Conservation (phyloP, 345 rosid genomes). For the Pugionium dolabratum region DNA sequence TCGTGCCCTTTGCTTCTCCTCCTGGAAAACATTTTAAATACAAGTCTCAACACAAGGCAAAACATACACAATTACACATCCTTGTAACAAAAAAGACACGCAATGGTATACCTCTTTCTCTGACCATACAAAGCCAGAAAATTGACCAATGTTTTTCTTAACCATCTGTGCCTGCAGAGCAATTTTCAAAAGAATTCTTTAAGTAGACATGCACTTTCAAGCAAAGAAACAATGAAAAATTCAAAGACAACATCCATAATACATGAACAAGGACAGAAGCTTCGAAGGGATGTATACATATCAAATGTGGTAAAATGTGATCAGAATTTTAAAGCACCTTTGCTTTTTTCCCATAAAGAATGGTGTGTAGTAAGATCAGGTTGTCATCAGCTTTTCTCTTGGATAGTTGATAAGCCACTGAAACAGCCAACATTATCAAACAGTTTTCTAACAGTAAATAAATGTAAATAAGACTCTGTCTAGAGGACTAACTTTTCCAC, state of each 20-base stretch:
- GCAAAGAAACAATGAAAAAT: background rate
- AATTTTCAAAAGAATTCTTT: constrained; percentile 18
- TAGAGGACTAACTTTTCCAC: background rate
- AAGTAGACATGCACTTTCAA: constrained; percentile 3
- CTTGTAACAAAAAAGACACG: constrained; percentile 11
- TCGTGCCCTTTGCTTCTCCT: constrained; percentile 78
- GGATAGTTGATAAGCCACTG: constrained; percentile 97
- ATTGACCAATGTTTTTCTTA: constrained; percentile 85
- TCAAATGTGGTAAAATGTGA: constrained; percentile 10
- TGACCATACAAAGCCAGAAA: constrained; percentile 90
- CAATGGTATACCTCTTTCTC: constrained; percentile 68
- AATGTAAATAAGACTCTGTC: background rate
- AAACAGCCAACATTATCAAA: constrained; percentile 44
- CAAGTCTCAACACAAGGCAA: constrained; percentile 22
- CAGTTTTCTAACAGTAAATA: constrained; percentile 10
- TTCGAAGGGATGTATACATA: background rate
- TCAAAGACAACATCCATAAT: background rate
- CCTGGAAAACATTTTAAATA: constrained; percentile 28
- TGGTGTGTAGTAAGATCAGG: constrained; percentile 68
- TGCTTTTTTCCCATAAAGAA: constrained; percentile 95
- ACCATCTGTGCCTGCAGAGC: constrained; percentile 64
- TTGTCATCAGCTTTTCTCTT: constrained; percentile 93
- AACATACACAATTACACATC: constrained; percentile 5
- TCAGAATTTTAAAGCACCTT: constrained; percentile 54
- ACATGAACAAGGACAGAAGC: constrained; percentile 12